Evolutionary conservation across 208 protist genomes (phyloP), one percentile per base, ranked within the genome.

Genomic region (Leishmania aethiopica): DNA sequence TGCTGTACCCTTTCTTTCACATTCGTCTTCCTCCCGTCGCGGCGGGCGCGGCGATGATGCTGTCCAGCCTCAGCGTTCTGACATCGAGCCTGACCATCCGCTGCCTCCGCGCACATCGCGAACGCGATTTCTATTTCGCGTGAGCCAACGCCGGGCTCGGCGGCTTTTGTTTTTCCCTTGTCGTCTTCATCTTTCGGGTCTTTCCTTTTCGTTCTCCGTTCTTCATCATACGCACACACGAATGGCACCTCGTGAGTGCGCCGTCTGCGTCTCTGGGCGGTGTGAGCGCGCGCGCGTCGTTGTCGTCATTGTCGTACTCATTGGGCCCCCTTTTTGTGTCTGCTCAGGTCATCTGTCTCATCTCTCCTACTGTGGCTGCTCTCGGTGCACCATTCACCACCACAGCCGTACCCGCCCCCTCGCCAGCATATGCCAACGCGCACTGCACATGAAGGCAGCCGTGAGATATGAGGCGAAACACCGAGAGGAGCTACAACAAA

Each of bases 31-130:
- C 92, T 3, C 95, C 95, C 13, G 82, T 98, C 25, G 6, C 91
- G 60, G 92, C 93, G 2, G 93, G 93, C 10, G 82, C 86, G 5
- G 93, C 95, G 19, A 98, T 98, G 95, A 86, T 97, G 67, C 53
- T 91, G 45, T 94, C 89, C 28, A 96, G 91, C 80, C 85, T 98
- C 78, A 94, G 87, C 74, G 95, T 98, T 25, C 86, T 98, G 37
- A 59, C 79, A 37, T 96, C 90, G 28, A 96, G 91, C 69, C 84
- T 98, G 45, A 91, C 91, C 17, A 87, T 98, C 37, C 91, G 90
- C 55, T 94, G 87, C 82, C 96, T 96, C 82, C 67, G 60, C 3
- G 89, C 91, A 11, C 78, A 90, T 40, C 84, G 60, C 28, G 77
- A 88, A 70, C 57, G 78, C 13, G 86, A 90, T 51, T 90, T 93